Percentiles rank a stretch among this genome's conserved stretches.
Conservation (phyloP, 2,329 filamentous ascomycete genomes). For the Beauveria sp. region DNA sequence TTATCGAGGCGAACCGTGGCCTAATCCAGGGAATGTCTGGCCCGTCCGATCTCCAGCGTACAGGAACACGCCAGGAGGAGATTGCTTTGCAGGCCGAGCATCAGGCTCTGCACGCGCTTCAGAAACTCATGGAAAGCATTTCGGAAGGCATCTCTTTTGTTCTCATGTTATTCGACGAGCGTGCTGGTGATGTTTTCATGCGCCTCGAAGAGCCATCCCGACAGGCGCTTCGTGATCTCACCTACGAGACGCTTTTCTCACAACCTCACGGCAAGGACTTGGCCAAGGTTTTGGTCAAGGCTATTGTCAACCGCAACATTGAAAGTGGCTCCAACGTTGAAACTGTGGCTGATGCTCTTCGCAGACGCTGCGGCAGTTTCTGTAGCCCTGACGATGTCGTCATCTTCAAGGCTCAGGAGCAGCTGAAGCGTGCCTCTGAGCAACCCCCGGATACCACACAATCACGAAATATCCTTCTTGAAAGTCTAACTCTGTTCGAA, state of each 20-base stretch:
- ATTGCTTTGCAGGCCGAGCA: constrained; percentile 90
- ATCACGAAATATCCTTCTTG: constrained; percentile 73
- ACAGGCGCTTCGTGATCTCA: constrained; percentile 65
- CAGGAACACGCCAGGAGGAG: constrained; percentile 79
- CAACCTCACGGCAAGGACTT: constrained; percentile 73
- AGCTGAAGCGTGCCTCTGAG: constrained; percentile 81
- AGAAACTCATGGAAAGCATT: constrained; percentile 80
- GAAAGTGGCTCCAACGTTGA: constrained; percentile 95
- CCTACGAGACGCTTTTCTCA: constrained; percentile 83
- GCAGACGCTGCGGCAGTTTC: constrained; percentile 89
- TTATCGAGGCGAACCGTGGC: constrained; percentile 77
- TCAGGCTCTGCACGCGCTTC: constrained; percentile 78
- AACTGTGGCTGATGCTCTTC: constrained; percentile 89
- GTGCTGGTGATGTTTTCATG: constrained; percentile 77
- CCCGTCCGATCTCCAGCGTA: constrained; percentile 72
- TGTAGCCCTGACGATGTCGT: constrained; percentile 96
- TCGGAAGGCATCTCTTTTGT: constrained; percentile 97
- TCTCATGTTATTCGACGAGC: constrained; percentile 88
- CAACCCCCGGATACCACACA: constrained; percentile 66
- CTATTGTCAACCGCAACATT: constrained; percentile 96
- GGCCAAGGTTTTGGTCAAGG: constrained; percentile 90
- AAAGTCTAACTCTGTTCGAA: constrained; percentile 81
- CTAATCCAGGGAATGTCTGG: constrained; percentile 94
- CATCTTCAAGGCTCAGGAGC: constrained; percentile 96
- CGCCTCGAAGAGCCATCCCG: constrained; percentile 64